Conservation (phyloP, 2,329 filamentous ascomycete genomes). For the Dactylellina leptospora region DNA sequence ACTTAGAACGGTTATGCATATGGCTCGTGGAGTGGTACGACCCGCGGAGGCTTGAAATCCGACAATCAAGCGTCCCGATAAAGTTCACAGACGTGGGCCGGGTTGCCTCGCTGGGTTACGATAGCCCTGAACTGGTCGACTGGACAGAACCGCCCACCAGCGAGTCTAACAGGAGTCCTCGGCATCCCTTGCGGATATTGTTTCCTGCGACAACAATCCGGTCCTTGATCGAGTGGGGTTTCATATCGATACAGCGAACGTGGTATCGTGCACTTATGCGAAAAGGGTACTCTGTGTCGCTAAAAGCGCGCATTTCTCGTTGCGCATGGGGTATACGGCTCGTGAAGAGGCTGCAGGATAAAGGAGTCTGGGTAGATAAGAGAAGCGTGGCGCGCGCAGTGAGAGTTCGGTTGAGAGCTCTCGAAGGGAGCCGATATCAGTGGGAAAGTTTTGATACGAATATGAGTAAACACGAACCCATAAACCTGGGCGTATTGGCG, state of each 20-base stretch:
- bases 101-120: constrained; percentile 33
- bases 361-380: constrained; percentile 55
- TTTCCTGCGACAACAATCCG: constrained; percentile 53
- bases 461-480: constrained; percentile 49
- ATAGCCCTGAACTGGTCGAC: neutral
- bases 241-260: constrained; percentile 51
- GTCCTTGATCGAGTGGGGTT: constrained; percentile 55
- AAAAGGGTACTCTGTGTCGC: neutral
- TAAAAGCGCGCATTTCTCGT: constrained; percentile 27
- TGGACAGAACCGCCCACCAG: constrained; percentile 40
- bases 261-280: constrained; percentile 29
- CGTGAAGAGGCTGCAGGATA: constrained; percentile 33
- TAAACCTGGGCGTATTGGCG: constrained; percentile 44
- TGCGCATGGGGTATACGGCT: constrained; percentile 55
- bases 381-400: constrained; percentile 54
- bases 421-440: constrained; percentile 39
- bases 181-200: constrained; percentile 54
- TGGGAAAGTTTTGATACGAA: constrained; percentile 45
- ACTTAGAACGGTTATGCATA: constrained; percentile 53
- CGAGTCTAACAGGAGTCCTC: constrained; percentile 24
- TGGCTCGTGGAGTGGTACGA: constrained; percentile 56
- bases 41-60: constrained; percentile 36
- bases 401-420: constrained; percentile 53
- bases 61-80: constrained; percentile 30
- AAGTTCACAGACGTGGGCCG: constrained; percentile 43